A percentile compares a stretch with the other conserved stretches of the same genome.
Conservation (phyloP, 1,284 basidiomycete genomes). For the Sanghuangporus weigelae region DNA sequence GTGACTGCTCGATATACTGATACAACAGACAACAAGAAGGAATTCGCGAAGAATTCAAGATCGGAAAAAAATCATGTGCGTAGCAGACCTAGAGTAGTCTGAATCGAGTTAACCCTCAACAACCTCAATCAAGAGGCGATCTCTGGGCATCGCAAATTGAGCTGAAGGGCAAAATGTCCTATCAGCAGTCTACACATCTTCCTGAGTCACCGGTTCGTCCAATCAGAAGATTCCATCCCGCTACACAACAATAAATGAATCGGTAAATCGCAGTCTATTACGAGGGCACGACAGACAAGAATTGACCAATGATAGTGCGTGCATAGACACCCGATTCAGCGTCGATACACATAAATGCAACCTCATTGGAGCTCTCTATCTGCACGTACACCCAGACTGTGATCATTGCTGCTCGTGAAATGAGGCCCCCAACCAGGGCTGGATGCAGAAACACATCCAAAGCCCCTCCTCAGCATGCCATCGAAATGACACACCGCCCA, state of each 20-base stretch:
- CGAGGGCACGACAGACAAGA: too few relatives aligned
- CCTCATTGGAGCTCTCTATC: too few relatives aligned
- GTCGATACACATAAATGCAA: too few relatives aligned
- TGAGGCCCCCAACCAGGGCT: background rate
- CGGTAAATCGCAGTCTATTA: too few relatives aligned
- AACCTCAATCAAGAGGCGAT: background rate
- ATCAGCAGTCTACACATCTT: background rate
- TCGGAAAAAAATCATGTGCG: background rate
- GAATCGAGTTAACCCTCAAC: background rate
- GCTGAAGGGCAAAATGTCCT: background rate
- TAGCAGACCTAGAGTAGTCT: constrained; percentile 6
- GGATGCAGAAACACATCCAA: too few relatives aligned
- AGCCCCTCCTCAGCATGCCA: too few relatives aligned
- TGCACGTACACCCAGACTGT: too few relatives aligned
- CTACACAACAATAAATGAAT: too few relatives aligned
- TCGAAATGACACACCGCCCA: too few relatives aligned
- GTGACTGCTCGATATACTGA: too few relatives aligned
- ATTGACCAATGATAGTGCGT: too few relatives aligned
- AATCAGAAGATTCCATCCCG: background rate
- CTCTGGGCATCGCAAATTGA: background rate
- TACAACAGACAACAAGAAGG: background rate
- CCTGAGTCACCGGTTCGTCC: background rate
- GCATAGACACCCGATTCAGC: too few relatives aligned
- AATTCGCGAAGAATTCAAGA: background rate
- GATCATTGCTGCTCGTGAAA: background rate